Conservation (phyloP, 768 basidiomycete species). For the Tricholoma hemisulphureum region DNA sequence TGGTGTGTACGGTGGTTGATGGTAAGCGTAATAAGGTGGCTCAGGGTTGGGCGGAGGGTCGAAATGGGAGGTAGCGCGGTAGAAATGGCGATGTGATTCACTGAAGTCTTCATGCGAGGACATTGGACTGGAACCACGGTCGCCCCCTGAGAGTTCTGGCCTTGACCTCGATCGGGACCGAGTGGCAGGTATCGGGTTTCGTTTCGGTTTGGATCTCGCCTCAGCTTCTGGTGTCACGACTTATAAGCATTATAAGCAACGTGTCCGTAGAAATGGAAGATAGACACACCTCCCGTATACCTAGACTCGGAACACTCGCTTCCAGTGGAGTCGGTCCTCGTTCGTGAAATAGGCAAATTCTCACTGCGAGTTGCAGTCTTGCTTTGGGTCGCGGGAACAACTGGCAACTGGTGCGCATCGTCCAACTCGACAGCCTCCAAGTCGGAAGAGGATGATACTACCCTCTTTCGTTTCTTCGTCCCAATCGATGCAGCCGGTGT, state of each 20-base stretch:
- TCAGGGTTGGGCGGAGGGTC: conserved; percentile 17
- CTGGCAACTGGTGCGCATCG: background rate
- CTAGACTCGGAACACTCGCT: conserved; percentile 2
- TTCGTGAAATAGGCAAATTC: background rate
- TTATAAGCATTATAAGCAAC: background rate
- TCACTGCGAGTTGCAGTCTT: background rate
- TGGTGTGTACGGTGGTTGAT: conserved; percentile 17
- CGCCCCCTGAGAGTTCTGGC: background rate
- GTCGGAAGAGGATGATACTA: conserved; percentile 9
- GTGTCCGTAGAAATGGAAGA: background rate
- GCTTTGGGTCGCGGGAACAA: background rate
- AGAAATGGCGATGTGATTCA: background rate
- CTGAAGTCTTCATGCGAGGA: conserved; percentile 7
- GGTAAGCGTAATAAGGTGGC: conserved; percentile 16
- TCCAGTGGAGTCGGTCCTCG: conserved; percentile 4
- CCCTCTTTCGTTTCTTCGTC: conserved; percentile 24
- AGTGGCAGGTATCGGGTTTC: conserved; percentile 3
- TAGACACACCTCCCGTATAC: conserved; percentile 1
- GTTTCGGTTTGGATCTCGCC: conserved; percentile 3
- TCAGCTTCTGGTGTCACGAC: conserved; percentile 1
- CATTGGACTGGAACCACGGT: conserved; percentile 5
- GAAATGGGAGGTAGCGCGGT: conserved; percentile 16
- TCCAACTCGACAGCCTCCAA: background rate
- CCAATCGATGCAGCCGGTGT: background rate
- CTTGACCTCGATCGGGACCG: conserved; percentile 3